Evolutionary conservation across 1,284 basidiomycete species (phyloP).

Genomic region (Apiotrichum montevideense): DNA sequence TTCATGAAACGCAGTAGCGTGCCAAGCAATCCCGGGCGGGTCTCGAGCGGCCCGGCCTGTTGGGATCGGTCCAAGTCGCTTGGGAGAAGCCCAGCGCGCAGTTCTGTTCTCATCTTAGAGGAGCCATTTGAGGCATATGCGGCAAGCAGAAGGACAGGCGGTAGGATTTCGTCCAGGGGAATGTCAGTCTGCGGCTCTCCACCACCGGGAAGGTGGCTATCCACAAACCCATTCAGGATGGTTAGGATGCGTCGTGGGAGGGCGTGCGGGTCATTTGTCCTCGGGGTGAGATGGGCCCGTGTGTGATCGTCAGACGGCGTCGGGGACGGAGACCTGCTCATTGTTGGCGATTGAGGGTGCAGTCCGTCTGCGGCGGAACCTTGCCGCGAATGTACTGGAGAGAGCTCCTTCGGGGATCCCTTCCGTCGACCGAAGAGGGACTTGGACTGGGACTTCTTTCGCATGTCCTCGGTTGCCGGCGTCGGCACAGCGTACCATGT

Average conservation of each 20-base stretch:
- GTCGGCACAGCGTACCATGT: conserved; percentile 27
- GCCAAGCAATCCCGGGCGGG: conserved; percentile 65
- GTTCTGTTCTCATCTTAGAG: conserved; percentile 53
- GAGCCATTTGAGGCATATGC: conserved; percentile 62
- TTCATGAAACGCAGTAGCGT: conserved; percentile 69
- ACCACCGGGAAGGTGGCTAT: conserved; percentile 23
- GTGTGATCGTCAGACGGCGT: not conserved
- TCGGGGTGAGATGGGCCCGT: not conserved
- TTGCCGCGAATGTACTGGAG: not conserved
- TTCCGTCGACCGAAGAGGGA: not conserved
- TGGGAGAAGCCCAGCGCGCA: conserved; percentile 65
- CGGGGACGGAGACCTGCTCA: conserved; percentile 11
- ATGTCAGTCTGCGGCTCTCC: conserved; percentile 26
- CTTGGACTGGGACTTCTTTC: not conserved
- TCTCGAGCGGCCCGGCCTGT: conserved; percentile 57
- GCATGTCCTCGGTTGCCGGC: not conserved
- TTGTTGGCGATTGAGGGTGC: not conserved
- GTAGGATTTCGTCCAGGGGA: conserved; percentile 64
- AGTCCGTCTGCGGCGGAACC: not conserved
- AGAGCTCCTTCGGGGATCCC: not conserved
- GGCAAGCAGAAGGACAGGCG: conserved; percentile 67
- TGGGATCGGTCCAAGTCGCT: conserved; percentile 65
- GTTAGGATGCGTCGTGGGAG: conserved; percentile 24
- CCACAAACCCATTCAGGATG: conserved; percentile 28
- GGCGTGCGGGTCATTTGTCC: conserved; percentile 16